Evolutionary conservation across 148 eudicot species (phyloP).

Genomic region (Agrostemma githago): DNA sequence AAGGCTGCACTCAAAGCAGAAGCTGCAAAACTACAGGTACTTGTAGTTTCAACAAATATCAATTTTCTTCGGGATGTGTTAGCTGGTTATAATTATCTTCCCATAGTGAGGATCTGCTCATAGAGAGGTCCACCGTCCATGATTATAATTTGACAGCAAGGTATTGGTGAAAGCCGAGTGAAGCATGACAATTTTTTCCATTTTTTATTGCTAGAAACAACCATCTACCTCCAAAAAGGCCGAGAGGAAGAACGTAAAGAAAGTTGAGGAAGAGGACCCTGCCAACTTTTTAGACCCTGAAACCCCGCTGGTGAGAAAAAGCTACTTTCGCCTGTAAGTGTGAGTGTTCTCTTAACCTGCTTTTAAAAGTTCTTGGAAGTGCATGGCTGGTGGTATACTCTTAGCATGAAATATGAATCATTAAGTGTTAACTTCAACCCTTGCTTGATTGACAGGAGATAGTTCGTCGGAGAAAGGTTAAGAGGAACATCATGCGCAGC

Average conservation of each 20-base stretch:
- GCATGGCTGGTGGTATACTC: background rate
- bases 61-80: too few relatives aligned
- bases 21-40: constrained; percentile 64
- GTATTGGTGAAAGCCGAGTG: background rate
- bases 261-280: constrained; percentile 63
- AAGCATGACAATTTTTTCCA: background rate
- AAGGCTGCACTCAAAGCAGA: too few relatives aligned
- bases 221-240: constrained; percentile 43
- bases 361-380: background rate
- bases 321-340: constrained; percentile 60
- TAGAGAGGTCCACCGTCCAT: background rate
- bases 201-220: constrained; percentile 46
- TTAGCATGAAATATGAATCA: too few relatives aligned
- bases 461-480: too few relatives aligned
- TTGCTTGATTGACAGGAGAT: too few relatives aligned
- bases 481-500: too few relatives aligned
- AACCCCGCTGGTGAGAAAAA: constrained; percentile 72
- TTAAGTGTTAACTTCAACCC: too few relatives aligned
- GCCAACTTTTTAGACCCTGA: constrained; percentile 77
- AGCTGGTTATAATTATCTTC: background rate
- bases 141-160: background rate
- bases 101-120: background rate
- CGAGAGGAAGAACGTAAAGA: constrained; percentile 55
- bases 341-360: constrained; percentile 32
- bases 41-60: background rate